A percentile compares a stretch with the other conserved stretches of the same genome.
These are phyloP conservation scores for Leccinum variabile DNA, from an alignment of 1,284 basidiomycete genomes.

Conservation along the genomic window DNA sequence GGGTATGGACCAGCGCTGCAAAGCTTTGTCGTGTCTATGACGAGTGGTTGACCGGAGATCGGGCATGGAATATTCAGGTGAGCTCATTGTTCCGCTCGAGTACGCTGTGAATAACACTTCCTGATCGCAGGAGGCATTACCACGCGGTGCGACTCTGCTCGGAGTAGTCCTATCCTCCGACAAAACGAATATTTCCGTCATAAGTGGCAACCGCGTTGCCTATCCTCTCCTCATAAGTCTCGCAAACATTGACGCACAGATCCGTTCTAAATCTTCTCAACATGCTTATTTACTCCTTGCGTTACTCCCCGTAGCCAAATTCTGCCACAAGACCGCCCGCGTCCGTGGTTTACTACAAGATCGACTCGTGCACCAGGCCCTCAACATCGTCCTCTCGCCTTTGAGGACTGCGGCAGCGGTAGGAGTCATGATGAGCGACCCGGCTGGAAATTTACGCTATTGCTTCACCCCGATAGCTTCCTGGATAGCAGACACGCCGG, in stretches of 20 bases:
- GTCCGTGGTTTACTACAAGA: neutral
- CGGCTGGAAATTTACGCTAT: neutral
- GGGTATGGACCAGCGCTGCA: constrained; percentile 4
- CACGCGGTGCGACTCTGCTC: neutral
- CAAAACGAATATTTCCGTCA: too few relatives aligned
- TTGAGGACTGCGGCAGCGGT: neutral
- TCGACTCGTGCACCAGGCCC: neutral
- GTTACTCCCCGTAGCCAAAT: neutral
- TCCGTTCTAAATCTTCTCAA: neutral
- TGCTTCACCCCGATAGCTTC: neutral
- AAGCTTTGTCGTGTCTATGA: constrained; percentile 3
- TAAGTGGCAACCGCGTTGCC: too few relatives aligned
- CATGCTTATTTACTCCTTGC: neutral
- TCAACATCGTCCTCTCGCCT: neutral
- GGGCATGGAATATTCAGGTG: constrained; percentile 4
- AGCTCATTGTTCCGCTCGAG: neutral
- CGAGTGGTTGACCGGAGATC: too few relatives aligned
- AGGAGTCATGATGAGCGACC: neutral
- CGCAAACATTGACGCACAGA: neutral
- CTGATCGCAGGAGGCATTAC: neutral
- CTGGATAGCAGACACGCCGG: constrained; percentile 8
- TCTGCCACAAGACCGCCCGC: neutral
- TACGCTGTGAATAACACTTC: neutral
- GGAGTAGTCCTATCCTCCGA: neutral
- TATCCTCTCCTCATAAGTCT: too few relatives aligned